Percentiles rank a stretch among this genome's conserved stretches.
phyloP scores from a whole-genome alignment of 1,284 basidiomycete genomes.

The Vanrija humicola region DNA sequence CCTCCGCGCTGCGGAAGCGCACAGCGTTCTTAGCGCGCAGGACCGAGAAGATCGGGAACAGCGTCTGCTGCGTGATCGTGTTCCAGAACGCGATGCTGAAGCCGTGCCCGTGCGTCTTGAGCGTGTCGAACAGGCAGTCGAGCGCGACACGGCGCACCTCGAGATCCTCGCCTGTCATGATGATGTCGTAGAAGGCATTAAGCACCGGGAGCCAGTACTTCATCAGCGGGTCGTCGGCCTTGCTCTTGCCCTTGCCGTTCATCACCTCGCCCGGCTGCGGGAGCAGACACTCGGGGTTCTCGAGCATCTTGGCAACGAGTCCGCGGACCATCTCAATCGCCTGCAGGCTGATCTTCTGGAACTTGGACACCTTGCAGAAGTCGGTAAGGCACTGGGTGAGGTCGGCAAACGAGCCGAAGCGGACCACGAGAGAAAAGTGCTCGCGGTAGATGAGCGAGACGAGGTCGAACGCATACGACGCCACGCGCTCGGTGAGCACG shows the following conservation, averaged over 20 bases:
- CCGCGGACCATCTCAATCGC: constrained; percentile 95
- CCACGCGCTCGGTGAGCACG: constrained; percentile 92
- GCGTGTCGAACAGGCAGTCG: constrained; percentile 89
- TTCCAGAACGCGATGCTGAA: constrained; percentile 97
- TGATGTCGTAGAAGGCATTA: constrained; percentile 97
- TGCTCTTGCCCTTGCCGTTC: constrained; percentile 32
- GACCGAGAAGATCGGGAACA: constrained; percentile 98
- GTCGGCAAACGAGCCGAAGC: constrained; percentile 91
- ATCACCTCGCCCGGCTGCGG: constrained; percentile 28
- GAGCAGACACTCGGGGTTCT: constrained; percentile 74
- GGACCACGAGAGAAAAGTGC: constrained; percentile 85
- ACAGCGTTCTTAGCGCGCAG: constrained; percentile 66
- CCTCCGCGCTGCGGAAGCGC: constrained; percentile 91
- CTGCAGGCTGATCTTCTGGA: constrained; percentile 94
- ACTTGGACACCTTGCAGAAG: constrained; percentile 98
- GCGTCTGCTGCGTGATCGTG: constrained; percentile 89
- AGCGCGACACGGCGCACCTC: constrained; percentile 95
- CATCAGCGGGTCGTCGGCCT: constrained; percentile 76
- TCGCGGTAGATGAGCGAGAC: constrained; percentile 87
- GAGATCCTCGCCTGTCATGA: constrained; percentile 99
- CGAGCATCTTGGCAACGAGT: constrained; percentile 86
- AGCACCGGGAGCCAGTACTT: constrained; percentile 96
- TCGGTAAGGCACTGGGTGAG: constrained; percentile 96
- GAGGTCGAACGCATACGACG: constrained; percentile 92
- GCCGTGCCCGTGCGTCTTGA: constrained; percentile 81